These are phyloP conservation scores for Tephrocybe sp. DNA, from an alignment of 768 basidiomycete genomes.

Conservation along the genomic window DNA sequence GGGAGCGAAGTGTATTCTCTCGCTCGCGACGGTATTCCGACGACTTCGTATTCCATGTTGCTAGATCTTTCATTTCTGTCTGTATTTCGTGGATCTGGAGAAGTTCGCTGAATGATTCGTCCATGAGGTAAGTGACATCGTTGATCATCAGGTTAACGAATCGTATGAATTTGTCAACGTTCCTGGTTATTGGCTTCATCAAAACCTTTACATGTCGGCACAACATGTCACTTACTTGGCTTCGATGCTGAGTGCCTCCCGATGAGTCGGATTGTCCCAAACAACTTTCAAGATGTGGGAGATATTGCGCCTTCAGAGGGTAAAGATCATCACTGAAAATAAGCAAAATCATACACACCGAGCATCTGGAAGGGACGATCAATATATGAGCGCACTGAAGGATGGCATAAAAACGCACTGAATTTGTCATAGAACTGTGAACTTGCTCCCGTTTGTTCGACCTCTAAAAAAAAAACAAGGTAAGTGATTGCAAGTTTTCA, in stretches of 20 bases:
- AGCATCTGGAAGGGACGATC: constrained; percentile 10
- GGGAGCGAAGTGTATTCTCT: constrained; percentile 69
- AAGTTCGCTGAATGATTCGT: constrained; percentile 90
- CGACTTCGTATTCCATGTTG: constrained; percentile 66
- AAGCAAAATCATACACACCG: constrained; percentile 10
- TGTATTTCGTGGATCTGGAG: constrained; percentile 88
- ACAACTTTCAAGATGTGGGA: constrained; percentile 84
- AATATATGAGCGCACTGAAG: not conserved
- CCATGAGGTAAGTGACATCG: constrained; percentile 97
- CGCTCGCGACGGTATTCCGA: constrained; percentile 81
- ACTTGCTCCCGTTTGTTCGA: constrained; percentile 95
- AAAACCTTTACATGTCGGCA: not conserved
- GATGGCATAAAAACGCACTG: constrained; percentile 50
- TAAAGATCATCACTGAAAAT: not conserved
- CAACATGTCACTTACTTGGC: constrained; percentile 51
- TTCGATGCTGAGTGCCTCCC: constrained; percentile 81
- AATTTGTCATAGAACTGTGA: constrained; percentile 99
- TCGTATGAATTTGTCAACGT: constrained; percentile 90
- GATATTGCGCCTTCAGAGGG: constrained; percentile 70
- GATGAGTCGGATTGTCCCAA: constrained; percentile 89
- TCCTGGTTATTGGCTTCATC: constrained; percentile 37
- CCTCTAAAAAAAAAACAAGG: constrained; percentile 54
- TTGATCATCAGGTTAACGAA: constrained; percentile 99
- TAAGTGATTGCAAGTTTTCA: not conserved
- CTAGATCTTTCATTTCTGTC: constrained; percentile 76